Conservation (phyloP, 352 stramenopile genomes). For the Pythium plurisporium region DNA sequence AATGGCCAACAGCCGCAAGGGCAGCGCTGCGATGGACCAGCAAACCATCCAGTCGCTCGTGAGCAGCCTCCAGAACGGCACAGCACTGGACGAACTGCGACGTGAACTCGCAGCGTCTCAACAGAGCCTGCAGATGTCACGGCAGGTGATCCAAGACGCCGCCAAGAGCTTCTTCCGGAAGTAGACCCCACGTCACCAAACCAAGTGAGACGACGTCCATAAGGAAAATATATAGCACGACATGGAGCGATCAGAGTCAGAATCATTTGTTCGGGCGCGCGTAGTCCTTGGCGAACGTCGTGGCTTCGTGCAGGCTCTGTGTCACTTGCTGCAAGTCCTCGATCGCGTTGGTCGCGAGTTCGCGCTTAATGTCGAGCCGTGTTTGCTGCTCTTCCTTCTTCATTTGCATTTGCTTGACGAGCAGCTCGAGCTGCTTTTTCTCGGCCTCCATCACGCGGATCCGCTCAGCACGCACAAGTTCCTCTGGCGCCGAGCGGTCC, state of each 20-base stretch:
- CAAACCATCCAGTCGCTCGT: conserved; percentile 62
- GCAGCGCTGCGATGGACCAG: conserved; percentile 36
- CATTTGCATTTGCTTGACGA: conserved; percentile 32
- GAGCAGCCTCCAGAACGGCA: conserved; percentile 70
- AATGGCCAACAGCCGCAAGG: conserved; percentile 9
- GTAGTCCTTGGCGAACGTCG: conserved; percentile 38
- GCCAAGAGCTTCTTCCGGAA: conserved; percentile 60
- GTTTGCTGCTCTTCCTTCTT: conserved; percentile 42
- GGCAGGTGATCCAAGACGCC: conserved; percentile 59
- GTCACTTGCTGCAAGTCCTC: conserved; percentile 36
- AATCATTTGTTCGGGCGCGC: conserved; percentile 7
- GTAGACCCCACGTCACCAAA: conserved; percentile 10
- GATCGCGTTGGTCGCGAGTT: conserved; percentile 36
- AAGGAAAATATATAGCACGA: conserved; percentile 2
- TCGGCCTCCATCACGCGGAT: conserved; percentile 54
- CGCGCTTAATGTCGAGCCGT: conserved; percentile 40
- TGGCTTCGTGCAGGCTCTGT: conserved; percentile 33
- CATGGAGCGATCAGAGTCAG: too few species aligned
- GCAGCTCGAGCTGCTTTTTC: conserved; percentile 34
- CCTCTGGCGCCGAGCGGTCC: conserved; percentile 27
- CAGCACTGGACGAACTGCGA: conserved; percentile 46
- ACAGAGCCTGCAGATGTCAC: conserved; percentile 61
- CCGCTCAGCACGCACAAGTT: conserved; percentile 36
- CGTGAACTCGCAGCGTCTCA: conserved; percentile 61
- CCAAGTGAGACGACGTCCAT: too few species aligned